Percentiles rank a stretch among this genome's conserved stretches.
Conservation (phyloP, 495 filamentous ascomycete genomes). For the Lepraria neglecta region DNA sequence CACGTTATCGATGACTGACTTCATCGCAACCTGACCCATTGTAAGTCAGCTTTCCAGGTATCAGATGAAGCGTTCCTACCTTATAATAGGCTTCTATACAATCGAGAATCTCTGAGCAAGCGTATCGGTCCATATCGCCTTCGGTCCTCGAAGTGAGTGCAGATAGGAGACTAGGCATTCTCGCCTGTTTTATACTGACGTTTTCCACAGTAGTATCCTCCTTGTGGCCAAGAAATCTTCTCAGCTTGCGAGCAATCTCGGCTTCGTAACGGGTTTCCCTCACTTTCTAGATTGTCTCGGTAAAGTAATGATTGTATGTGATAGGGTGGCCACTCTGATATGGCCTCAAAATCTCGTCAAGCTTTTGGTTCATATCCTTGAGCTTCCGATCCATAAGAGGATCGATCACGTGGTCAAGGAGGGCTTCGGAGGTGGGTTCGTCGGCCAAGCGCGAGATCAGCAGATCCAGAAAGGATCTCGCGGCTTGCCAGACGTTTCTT, state of each 20-base stretch:
- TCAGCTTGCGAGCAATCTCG: neutral
- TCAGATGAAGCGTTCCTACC: constrained; percentile 25
- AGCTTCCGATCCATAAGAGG: neutral
- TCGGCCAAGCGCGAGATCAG: no score
- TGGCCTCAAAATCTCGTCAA: constrained; percentile 6
- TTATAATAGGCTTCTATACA: constrained; percentile 49
- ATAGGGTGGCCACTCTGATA: constrained; percentile 22
- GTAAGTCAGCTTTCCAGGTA: constrained; percentile 12
- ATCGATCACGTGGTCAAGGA: no score
- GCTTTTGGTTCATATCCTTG: constrained; percentile 30
- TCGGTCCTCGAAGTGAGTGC: constrained; percentile 25
- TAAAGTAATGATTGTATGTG: constrained; percentile 32
- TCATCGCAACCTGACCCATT: constrained; percentile 45
- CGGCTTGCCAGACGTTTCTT: no score
- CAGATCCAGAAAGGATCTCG: no score
- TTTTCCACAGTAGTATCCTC: neutral
- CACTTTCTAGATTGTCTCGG: constrained; percentile 26
- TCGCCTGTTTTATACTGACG: neutral
- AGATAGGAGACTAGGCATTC: neutral
- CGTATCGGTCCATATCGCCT: constrained; percentile 37
- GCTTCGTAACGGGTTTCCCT: constrained; percentile 1
- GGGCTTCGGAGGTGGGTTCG: no score
- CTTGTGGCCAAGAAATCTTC: constrained; percentile 8
- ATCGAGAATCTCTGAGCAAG: constrained; percentile 43
- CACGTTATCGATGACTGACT: constrained; percentile 58